These are phyloP conservation scores for Prunus mongolica DNA, from an alignment of 306 rosid species.

Conservation along the genomic window DNA sequence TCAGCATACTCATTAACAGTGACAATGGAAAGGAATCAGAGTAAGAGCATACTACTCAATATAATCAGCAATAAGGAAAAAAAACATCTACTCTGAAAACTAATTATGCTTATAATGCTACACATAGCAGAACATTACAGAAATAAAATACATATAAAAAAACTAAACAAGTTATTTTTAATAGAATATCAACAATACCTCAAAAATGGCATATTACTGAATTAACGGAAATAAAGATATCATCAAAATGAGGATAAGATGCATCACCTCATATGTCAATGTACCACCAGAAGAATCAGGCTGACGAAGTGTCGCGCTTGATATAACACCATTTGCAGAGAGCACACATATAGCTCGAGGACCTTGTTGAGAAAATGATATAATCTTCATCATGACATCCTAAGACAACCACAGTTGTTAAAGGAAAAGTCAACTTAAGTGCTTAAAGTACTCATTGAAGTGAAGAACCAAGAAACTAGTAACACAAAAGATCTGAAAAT, in stretches of 20 bases:
- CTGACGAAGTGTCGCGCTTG: slow-evolving; percentile 91
- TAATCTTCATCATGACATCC: slow-evolving; percentile 95
- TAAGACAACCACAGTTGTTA: slow-evolving; percentile 28
- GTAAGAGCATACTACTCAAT: not conserved
- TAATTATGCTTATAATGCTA: not conserved
- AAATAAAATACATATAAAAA: not conserved
- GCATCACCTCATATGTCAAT: slow-evolving; percentile 76
- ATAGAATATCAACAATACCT: not conserved
- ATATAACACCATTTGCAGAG: slow-evolving; percentile 89
- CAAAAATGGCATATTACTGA: not conserved
- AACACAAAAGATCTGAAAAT: not conserved
- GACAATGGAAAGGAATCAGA: not conserved
- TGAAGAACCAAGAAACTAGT: not conserved
- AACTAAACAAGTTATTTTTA: not conserved
- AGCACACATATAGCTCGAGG: slow-evolving; percentile 88
- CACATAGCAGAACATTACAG: not conserved
- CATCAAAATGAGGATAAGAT: not conserved
- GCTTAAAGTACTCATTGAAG: slow-evolving; percentile 13
- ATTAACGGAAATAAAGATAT: not conserved
- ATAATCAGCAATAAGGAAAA: not conserved
- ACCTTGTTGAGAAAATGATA: slow-evolving; percentile 98
- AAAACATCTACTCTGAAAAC: not conserved
- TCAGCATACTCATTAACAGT: too few relatives aligned
- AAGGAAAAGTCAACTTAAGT: not conserved
- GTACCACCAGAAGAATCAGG: slow-evolving; percentile 88